phyloP scores from a whole-genome alignment of 164 flowering plant genomes.

The Stephania japonica region DNA sequence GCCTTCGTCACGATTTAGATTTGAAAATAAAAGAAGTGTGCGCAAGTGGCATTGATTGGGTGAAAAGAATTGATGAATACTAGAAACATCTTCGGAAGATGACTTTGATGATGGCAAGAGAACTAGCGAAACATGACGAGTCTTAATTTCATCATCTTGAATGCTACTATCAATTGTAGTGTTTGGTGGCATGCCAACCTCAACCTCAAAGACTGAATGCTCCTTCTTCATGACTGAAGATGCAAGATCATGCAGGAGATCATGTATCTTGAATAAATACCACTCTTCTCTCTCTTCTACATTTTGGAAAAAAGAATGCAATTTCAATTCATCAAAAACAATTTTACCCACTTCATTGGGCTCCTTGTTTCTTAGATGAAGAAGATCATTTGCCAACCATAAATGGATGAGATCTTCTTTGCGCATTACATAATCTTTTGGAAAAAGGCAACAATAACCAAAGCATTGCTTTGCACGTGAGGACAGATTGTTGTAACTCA shows the following conservation, averaged over 20 bases:
- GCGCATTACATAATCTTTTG: not conserved
- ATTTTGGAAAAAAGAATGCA: conserved; percentile 12
- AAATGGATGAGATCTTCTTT: conserved; percentile 1
- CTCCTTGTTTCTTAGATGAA: conserved; percentile 8
- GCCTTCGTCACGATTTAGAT: too few relatives aligned
- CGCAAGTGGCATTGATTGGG: not conserved
- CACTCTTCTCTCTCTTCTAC: not conserved
- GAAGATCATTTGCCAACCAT: conserved; percentile 17
- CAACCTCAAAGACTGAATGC: not conserved
- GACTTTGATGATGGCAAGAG: not conserved
- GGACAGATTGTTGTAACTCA: conserved; percentile 2
- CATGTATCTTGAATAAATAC: conserved; percentile 11
- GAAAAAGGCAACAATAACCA: conserved; percentile 9
- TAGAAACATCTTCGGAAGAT: not conserved
- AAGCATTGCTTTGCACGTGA: conserved; percentile 3
- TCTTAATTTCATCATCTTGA: too few relatives aligned
- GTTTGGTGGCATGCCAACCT: too few relatives aligned
- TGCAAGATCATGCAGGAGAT: conserved; percentile 11
- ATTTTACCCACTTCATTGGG: not conserved
- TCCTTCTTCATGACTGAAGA: not conserved
- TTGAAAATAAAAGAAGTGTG: not conserved
- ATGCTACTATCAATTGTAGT: too few relatives aligned
- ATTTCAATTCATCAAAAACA: not conserved
- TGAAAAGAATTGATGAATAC: too few relatives aligned
- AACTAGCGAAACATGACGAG: not conserved